Evolutionary conservation across 1,139 yeast species (phyloP).

Genomic region (Candida gigantensis): DNA sequence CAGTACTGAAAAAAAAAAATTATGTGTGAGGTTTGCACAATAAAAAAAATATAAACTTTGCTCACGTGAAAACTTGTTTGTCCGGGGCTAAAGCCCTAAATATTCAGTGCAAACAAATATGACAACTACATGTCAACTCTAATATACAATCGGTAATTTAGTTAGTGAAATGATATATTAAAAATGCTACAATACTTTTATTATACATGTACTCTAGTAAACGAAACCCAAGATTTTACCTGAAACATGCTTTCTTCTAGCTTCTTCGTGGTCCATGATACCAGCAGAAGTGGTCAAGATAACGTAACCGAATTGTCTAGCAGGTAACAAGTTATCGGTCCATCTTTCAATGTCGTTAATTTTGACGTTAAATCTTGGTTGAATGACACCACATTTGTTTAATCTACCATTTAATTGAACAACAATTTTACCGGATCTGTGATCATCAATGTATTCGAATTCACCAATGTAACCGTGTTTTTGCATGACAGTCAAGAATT

Average conservation of each 20-base stretch:
- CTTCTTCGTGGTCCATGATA: constrained; percentile 99
- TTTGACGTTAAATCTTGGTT: constrained; percentile 97
- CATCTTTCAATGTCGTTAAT: constrained; percentile 93
- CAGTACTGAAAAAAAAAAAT: too few relatives aligned
- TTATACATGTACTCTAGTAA: constrained; percentile 50
- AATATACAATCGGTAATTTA: too few relatives aligned
- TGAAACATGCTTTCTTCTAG: constrained; percentile 99
- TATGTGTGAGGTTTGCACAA: constrained; percentile 5
- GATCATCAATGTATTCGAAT: constrained; percentile 98
- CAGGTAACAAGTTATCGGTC: constrained; percentile 97
- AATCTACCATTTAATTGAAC: constrained; percentile 97
- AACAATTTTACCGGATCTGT: constrained; percentile 98
- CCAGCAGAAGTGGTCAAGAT: constrained; percentile 99
- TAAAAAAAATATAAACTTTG: background rate
- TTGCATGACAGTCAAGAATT: constrained; percentile 96
- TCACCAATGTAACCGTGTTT: constrained; percentile 99
- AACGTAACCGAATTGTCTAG: constrained; percentile 98
- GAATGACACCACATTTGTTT: constrained; percentile 97
- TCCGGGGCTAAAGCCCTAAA: constrained; percentile 10
- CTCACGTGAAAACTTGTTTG: constrained; percentile 6
- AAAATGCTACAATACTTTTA: constrained; percentile 3
- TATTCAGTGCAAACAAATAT: too few relatives aligned
- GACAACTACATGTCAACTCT: too few relatives aligned
- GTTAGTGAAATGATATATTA: constrained; percentile 4
- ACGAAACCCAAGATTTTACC: constrained; percentile 98